These are phyloP conservation scores for Ophiostoma tasmaniense DNA, from an alignment of 2,329 filamentous ascomycete genomes.

Conservation along the genomic window DNA sequence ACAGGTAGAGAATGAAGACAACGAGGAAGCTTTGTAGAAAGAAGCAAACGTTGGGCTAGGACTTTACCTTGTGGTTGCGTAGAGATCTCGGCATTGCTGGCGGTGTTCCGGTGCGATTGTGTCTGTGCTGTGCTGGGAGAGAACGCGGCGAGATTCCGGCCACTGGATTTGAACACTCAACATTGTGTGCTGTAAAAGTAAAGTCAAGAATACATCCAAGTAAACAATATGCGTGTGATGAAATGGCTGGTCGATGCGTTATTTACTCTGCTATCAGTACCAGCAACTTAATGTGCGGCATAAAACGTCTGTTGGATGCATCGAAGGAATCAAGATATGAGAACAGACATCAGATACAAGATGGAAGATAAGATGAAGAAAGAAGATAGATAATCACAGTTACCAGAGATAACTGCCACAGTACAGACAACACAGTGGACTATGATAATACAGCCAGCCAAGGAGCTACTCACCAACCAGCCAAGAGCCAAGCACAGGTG, in stretches of 20 bases:
- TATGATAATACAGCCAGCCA: background rate
- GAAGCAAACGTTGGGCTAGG: background rate
- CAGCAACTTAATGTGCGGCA: background rate
- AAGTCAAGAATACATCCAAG: background rate
- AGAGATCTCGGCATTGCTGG: background rate
- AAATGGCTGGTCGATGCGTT: background rate
- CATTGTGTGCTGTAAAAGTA: no score
- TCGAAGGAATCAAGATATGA: background rate
- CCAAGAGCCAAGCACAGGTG: constrained; percentile 9
- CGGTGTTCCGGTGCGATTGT: background rate
- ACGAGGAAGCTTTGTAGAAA: background rate
- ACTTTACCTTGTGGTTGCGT: background rate
- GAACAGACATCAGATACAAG: background rate
- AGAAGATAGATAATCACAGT: no score
- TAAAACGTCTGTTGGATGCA: background rate
- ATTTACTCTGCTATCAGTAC: background rate
- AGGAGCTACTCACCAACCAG: constrained; percentile 6
- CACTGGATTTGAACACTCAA: no score
- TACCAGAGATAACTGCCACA: no score
- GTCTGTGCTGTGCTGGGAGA: background rate
- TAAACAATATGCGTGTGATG: background rate
- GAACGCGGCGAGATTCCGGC: background rate
- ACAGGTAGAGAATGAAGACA: background rate
- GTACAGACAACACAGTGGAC: no score
- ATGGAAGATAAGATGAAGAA: no score